Evolutionary conservation across 345 rosid species (phyloP), one percentile per base, ranked within the genome.

Genomic region (Eucalyptus lansdowneana): DNA sequence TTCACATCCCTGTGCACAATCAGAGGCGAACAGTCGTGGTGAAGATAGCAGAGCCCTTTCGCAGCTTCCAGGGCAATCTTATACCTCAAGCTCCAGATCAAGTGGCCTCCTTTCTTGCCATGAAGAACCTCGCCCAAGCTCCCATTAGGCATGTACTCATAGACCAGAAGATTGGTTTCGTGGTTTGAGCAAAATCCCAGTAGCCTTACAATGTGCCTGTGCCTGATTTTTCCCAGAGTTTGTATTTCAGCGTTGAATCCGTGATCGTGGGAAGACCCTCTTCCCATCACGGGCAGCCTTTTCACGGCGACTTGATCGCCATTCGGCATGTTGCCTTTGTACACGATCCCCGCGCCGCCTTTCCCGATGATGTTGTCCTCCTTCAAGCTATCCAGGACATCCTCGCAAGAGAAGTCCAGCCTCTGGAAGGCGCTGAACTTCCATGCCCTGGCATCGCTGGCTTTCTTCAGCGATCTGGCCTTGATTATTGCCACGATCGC

Each of bases 201-300:
- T 29, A 97, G 88, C 88, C 98, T 94, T 87, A 97, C 99, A 15
- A 97, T 97, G 89, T 97, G 95, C 76, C 99, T 91, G 91, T 97
- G 99, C 87, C 99, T 90, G 60, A 97, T 97, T 94, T 95, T 95
- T 19, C 99, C 99, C 89, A 97, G 90, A 9, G 99, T 97, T 88
- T 97, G 99, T 80, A 97, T 97, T 95, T 97, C 99, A 4, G 99
- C 99, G 69, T 97, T 97, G 94, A 97, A 97, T 8, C 99, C 99
- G 45, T 97, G 99, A 89, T 97, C 99, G 37, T 97, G 98, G n/a
- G 98, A 95, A 27, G 98, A 97, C 9, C 99, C 98, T 29, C 99
- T 94, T 54, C 95, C 94, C 95, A 96, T 96, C 7, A 91, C 96
- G 3, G 99, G 96, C 8, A 97, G 93, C 91, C 98, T 92, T 89